A percentile compares a stretch with the other conserved stretches of the same genome.
phyloP scores from a whole-genome alignment of 345 rosid species.

The Linum tenue region DNA sequence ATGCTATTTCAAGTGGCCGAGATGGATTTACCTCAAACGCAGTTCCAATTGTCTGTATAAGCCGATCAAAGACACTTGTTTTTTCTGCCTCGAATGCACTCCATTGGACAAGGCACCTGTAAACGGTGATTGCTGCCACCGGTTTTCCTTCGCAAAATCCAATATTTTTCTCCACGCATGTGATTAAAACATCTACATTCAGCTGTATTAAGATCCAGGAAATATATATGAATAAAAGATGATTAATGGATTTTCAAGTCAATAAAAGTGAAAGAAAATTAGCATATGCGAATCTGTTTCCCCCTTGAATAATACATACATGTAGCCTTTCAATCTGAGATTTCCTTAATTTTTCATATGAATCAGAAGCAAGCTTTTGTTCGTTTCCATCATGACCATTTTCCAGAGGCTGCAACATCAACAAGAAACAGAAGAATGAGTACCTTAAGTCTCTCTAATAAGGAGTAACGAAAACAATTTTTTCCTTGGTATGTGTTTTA shows the following conservation, averaged over 20 bases:
- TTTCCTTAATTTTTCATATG: not conserved
- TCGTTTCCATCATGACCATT: slow-evolving; percentile 5
- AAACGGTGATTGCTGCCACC: slow-evolving; percentile 7
- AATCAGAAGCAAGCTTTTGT: slow-evolving; percentile 3
- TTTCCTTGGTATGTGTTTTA: not conserved
- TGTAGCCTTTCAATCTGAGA: slow-evolving; percentile 7
- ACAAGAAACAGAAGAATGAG: not conserved
- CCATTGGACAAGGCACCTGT: slow-evolving; percentile 8
- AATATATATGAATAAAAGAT: not conserved
- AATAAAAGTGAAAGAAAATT: not conserved
- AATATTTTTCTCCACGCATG: slow-evolving; percentile 3
- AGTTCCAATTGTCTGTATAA: slow-evolving; percentile 8
- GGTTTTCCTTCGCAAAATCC: slow-evolving; percentile 8
- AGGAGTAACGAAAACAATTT: not conserved
- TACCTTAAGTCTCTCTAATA: not conserved
- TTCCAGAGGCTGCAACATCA: slow-evolving; percentile 4
- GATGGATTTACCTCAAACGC: slow-evolving; percentile 1
- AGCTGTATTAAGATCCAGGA: not conserved
- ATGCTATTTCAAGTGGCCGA: not conserved
- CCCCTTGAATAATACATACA: slow-evolving; percentile 1
- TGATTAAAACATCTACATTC: slow-evolving; percentile 6
- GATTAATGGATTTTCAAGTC: too few relatives aligned
- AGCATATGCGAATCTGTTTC: too few relatives aligned
- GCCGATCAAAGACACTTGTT: slow-evolving; percentile 7
- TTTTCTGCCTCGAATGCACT: slow-evolving; percentile 4